Conservation (phyloP, 1,284 basidiomycete genomes). For the Cutaneotrichosporon dermatis region DNA sequence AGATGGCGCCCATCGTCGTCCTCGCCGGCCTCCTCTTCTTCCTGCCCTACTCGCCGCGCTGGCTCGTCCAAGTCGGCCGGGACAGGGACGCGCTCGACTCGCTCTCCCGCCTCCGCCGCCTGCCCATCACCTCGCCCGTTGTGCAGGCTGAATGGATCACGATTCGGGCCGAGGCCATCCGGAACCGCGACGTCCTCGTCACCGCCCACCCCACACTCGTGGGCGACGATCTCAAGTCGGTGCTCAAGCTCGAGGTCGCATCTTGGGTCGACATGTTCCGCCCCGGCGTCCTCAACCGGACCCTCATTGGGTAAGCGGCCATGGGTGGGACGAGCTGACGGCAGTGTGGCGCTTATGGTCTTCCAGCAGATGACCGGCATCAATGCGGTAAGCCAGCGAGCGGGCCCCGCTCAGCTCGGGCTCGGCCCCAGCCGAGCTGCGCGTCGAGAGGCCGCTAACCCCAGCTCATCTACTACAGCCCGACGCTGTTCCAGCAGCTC, state of each 20-base stretch:
- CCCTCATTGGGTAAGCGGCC: constrained; percentile 13
- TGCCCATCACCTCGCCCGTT: constrained; percentile 31
- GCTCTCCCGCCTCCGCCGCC: constrained; percentile 34
- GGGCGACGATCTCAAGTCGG: constrained; percentile 9
- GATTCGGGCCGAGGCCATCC: constrained; percentile 38
- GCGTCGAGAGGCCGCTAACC: neutral
- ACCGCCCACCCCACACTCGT: constrained; percentile 18
- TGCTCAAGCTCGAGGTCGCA: constrained; percentile 21
- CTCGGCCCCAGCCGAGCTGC: neutral
- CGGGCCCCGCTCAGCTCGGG: no score
- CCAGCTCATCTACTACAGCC: constrained; percentile 31
- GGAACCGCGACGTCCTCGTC: constrained; percentile 20
- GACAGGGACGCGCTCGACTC: constrained; percentile 33
- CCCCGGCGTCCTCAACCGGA: constrained; percentile 18
- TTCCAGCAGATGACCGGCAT: constrained; percentile 34
- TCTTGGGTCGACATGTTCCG: constrained; percentile 29
- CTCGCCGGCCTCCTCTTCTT: constrained; percentile 43
- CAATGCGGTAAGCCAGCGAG: constrained; percentile 23
- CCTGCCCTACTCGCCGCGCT: constrained; percentile 57
- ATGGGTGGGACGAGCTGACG: no score
- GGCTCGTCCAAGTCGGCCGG: constrained; percentile 53
- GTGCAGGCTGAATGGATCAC: constrained; percentile 43
- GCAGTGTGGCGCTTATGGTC: constrained; percentile 25
- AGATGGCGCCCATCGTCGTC: constrained; percentile 29
- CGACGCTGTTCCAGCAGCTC: constrained; percentile 40